A percentile compares a stretch with the other conserved stretches of the same genome.
Evolutionary conservation across 345 rosid species (phyloP).

Genomic region (Aurinia saxatilis): DNA sequence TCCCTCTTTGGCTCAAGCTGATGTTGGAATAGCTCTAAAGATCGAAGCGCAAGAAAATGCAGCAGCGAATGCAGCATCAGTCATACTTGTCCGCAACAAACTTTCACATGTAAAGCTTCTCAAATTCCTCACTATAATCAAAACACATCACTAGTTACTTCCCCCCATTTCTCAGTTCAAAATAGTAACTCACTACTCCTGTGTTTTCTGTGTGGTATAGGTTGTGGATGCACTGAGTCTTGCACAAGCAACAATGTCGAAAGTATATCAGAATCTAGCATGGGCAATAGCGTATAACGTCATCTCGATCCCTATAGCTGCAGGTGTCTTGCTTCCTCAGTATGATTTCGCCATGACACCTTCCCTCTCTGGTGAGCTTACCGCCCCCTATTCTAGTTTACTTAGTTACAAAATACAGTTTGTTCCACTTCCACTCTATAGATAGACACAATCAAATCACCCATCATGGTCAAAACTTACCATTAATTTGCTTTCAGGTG

Average conservation of each 20-base stretch:
- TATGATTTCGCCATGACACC: slow-evolving; percentile 90
- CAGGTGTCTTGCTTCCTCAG: slow-evolving; percentile 79
- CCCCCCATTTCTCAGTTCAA: not conserved
- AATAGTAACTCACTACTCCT: not conserved
- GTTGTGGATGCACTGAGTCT: slow-evolving; percentile 81
- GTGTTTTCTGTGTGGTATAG: slow-evolving; percentile 29
- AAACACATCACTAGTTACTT: not conserved
- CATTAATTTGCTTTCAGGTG: slow-evolving; percentile 40
- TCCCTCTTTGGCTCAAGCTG: slow-evolving; percentile 86
- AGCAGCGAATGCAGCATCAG: slow-evolving; percentile 84
- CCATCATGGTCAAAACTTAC: not conserved
- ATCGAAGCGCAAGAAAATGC: slow-evolving; percentile 88
- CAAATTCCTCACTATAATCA: not conserved
- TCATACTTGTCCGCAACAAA: slow-evolving; percentile 81
- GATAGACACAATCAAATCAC: not conserved
- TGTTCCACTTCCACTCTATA: not conserved
- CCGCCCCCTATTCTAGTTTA: not conserved
- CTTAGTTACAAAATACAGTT: not conserved
- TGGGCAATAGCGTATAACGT: slow-evolving; percentile 85
- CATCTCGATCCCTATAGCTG: slow-evolving; percentile 83
- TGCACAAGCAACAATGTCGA: slow-evolving; percentile 79
- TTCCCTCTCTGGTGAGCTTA: slow-evolving; percentile 70
- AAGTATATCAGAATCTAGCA: slow-evolving; percentile 83
- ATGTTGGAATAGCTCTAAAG: slow-evolving; percentile 88
- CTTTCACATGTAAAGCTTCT: slow-evolving; percentile 60